These are phyloP conservation scores for Exophiala bonariae DNA, from an alignment of 2,329 filamentous ascomycete species.

Conservation along the genomic window DNA sequence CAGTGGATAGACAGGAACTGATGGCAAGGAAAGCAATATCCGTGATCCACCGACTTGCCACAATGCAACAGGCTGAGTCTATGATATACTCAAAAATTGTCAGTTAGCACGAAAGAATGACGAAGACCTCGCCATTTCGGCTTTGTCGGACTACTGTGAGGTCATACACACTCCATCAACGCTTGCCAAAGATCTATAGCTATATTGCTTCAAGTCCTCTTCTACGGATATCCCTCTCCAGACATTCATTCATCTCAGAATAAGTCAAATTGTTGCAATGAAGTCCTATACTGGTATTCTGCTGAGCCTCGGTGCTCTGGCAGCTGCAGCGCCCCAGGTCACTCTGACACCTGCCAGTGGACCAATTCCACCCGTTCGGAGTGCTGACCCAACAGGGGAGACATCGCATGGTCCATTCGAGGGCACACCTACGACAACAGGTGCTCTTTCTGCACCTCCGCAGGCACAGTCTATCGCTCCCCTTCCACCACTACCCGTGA, in stretches of 20 bases:
- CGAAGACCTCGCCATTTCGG: no score
- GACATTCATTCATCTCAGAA: not conserved
- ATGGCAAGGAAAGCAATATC: no score
- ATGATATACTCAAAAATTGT: no score
- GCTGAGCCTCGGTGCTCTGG: slow-evolving; percentile 18
- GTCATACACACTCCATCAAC: no score
- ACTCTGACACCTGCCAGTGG: slow-evolving; percentile 18
- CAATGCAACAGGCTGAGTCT: no score
- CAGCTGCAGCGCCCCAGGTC: slow-evolving; percentile 23
- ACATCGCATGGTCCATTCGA: slow-evolving; percentile 69
- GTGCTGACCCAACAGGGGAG: slow-evolving; percentile 51
- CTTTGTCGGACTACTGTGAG: no score
- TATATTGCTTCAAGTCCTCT: no score
- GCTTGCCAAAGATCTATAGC: slow-evolving; percentile 2
- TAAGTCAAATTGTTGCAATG: slow-evolving; percentile 12
- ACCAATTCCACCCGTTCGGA: slow-evolving; percentile 42
- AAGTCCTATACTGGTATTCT: slow-evolving; percentile 17
- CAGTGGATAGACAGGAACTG: no score
- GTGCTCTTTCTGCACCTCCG: slow-evolving; percentile 62
- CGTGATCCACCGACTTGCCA: no score
- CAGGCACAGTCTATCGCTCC: slow-evolving; percentile 59
- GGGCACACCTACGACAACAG: slow-evolving; percentile 64
- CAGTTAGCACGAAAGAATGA: no score
- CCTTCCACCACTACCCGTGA: slow-evolving; percentile 59
- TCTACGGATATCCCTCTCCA: not conserved